These are phyloP conservation scores for Plasmodium blacklocki DNA, from an alignment of 169 alveolate genomes.

Conservation along the genomic window DNA sequence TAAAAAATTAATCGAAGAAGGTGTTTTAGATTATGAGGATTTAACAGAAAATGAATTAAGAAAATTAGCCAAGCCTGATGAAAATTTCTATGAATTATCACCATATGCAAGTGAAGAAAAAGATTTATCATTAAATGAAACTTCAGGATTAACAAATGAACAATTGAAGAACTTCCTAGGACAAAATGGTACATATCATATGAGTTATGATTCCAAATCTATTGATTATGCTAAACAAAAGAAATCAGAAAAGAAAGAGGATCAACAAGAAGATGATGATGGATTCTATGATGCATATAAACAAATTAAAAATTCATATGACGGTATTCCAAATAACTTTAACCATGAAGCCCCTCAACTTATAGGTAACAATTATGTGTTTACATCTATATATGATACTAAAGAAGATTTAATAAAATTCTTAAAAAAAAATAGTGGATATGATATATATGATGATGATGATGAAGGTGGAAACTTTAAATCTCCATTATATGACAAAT, in stretches of 20 bases:
- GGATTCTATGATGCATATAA: slow-evolving; percentile 49
- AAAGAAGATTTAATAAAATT: slow-evolving; percentile 44
- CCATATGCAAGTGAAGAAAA: slow-evolving; percentile 66
- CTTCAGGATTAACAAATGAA: slow-evolving; percentile 47
- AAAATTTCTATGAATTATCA: slow-evolving; percentile 41
- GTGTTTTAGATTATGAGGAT: slow-evolving; percentile 36
- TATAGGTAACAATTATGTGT: slow-evolving; percentile 55
- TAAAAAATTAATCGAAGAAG: slow-evolving; percentile 36
- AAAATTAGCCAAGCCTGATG: slow-evolving; percentile 44
- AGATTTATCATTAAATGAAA: slow-evolving; percentile 43
- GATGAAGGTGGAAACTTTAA: background rate
- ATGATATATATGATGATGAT: background rate
- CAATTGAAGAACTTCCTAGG: slow-evolving; percentile 29
- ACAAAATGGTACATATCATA: slow-evolving; percentile 53
- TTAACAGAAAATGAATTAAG: slow-evolving; percentile 51
- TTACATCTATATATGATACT: slow-evolving; percentile 60
- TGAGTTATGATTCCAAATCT: slow-evolving; percentile 64
- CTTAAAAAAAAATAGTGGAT: slow-evolving; percentile 33
- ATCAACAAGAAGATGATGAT: slow-evolving; percentile 49
- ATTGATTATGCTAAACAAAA: slow-evolving; percentile 59
- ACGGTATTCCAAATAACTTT: slow-evolving; percentile 51
- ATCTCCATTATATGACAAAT: slow-evolving; percentile 19
- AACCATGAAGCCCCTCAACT: slow-evolving; percentile 62
- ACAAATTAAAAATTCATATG: slow-evolving; percentile 65
- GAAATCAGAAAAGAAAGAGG: slow-evolving; percentile 64